Percentiles rank a stretch among this genome's conserved stretches.
Evolutionary conservation across 176 grass and related monocot species (phyloP).

Genomic region (Pontederia paniculata): DNA sequence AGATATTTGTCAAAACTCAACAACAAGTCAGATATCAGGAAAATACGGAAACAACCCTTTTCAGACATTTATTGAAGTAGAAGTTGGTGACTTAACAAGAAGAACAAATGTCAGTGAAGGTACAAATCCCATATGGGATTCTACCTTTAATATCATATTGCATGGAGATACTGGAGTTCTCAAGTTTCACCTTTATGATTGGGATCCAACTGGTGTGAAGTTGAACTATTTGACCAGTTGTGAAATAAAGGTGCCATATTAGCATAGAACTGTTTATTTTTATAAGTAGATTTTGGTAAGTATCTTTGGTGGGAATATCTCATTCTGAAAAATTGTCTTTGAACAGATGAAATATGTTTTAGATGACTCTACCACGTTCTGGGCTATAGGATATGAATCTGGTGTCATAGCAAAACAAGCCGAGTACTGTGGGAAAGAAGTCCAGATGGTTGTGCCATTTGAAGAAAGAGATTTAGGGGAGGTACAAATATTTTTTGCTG

Average conservation of each 20-base stretch:
- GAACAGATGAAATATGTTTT: constrained; percentile 79
- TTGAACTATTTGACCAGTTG: constrained; percentile 75
- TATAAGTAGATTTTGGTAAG: not conserved
- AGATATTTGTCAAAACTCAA: constrained; percentile 28
- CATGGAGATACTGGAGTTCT: constrained; percentile 74
- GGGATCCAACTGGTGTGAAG: constrained; percentile 61
- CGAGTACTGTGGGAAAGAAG: constrained; percentile 64
- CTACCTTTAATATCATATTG: constrained; percentile 76
- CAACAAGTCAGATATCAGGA: constrained; percentile 18
- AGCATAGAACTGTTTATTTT: not conserved
- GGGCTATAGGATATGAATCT: constrained; percentile 73
- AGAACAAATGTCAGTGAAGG: constrained; percentile 59
- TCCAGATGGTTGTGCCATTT: constrained; percentile 87
- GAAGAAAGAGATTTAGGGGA: constrained; percentile 53
- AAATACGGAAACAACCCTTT: constrained; percentile 19
- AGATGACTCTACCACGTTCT: constrained; percentile 89
- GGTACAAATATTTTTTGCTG: constrained; percentile 30
- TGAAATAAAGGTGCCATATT: constrained; percentile 69
- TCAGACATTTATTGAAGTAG: constrained; percentile 74
- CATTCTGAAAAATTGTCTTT: constrained; percentile 22
- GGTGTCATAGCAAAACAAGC: constrained; percentile 68
- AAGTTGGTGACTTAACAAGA: constrained; percentile 72
- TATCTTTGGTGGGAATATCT: constrained; percentile 4
- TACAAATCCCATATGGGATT: constrained; percentile 59
- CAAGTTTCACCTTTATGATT: constrained; percentile 88